Conservation (phyloP, 768 basidiomycete genomes). For the Suillus occidentalis region DNA sequence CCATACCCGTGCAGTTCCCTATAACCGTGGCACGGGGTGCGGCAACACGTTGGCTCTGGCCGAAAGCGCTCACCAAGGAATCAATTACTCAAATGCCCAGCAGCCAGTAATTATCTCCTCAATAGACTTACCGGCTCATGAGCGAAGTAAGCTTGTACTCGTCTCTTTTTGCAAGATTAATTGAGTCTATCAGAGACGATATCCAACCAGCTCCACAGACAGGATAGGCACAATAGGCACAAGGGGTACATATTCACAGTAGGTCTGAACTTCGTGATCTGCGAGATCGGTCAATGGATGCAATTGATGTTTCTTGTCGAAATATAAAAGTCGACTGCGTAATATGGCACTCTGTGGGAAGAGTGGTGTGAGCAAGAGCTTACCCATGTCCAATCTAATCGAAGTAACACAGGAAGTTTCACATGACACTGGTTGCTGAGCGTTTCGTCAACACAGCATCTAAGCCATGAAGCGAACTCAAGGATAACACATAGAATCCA, state of each 20-base stretch:
- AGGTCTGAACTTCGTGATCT: background rate
- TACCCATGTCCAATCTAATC: too few relatives aligned
- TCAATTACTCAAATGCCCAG: too few relatives aligned
- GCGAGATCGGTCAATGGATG: background rate
- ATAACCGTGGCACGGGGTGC: too few relatives aligned
- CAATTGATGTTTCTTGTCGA: background rate
- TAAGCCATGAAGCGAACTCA: too few relatives aligned
- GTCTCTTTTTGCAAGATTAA: background rate
- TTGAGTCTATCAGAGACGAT: background rate
- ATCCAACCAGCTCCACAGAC: constrained; percentile 14
- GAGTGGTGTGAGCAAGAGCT: constrained; percentile 40
- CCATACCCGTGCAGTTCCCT: too few relatives aligned
- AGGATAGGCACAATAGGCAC: background rate
- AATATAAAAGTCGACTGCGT: constrained; percentile 7
- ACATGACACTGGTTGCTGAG: too few relatives aligned
- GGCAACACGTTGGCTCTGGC: too few relatives aligned
- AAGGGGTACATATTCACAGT: background rate
- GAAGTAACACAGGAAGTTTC: too few relatives aligned
- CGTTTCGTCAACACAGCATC: too few relatives aligned
- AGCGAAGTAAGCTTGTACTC: background rate
- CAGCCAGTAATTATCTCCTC: too few relatives aligned
- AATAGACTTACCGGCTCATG: background rate
- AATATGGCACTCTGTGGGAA: constrained; percentile 39
- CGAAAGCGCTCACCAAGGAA: too few relatives aligned
- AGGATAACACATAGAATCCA: too few relatives aligned